Conservation (phyloP, 495 filamentous ascomycete genomes). For the Bryoglossum gracile region DNA sequence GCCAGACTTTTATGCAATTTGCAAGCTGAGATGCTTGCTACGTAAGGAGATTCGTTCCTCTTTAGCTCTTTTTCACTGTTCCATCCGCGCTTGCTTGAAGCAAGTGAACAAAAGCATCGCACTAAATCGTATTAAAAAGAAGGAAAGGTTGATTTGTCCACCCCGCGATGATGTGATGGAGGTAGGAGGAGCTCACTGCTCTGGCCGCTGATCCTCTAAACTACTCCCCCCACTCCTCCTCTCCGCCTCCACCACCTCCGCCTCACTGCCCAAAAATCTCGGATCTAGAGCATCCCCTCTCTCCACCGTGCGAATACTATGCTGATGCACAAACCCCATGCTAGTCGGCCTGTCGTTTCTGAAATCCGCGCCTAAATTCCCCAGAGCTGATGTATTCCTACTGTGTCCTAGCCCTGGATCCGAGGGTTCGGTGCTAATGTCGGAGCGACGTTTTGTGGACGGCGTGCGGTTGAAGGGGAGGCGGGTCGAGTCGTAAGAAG, state of each 20-base stretch:
- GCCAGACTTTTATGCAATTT: too few relatives aligned
- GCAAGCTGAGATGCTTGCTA: too few relatives aligned
- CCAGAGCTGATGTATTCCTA: conserved; percentile 25
- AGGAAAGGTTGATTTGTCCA: neutral
- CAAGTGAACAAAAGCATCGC: neutral
- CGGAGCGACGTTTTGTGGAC: conserved; percentile 44
- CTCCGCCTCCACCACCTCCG: conserved; percentile 39
- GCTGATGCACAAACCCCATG: conserved; percentile 68
- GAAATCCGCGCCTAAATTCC: conserved; percentile 10
- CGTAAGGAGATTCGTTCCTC: too few relatives aligned
- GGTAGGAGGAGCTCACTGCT: too few relatives aligned
- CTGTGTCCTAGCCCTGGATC: conserved; percentile 31
- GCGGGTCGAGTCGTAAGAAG: conserved; percentile 35
- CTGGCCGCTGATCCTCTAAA: conserved; percentile 6
- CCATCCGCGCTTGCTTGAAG: neutral
- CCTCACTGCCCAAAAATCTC: conserved; percentile 38
- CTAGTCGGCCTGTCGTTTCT: conserved; percentile 52
- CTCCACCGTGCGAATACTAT: conserved; percentile 42
- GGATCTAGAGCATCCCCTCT: conserved; percentile 17
- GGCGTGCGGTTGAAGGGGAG: conserved; percentile 55
- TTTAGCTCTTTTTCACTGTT: neutral
- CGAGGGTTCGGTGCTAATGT: conserved; percentile 32
- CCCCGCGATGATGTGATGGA: too few relatives aligned
- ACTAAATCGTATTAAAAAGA: too few relatives aligned
- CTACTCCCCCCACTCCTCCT: conserved; percentile 14